Evolutionary conservation across 305 asterid species (phyloP).

Genomic region (Solanum hybrid): DNA sequence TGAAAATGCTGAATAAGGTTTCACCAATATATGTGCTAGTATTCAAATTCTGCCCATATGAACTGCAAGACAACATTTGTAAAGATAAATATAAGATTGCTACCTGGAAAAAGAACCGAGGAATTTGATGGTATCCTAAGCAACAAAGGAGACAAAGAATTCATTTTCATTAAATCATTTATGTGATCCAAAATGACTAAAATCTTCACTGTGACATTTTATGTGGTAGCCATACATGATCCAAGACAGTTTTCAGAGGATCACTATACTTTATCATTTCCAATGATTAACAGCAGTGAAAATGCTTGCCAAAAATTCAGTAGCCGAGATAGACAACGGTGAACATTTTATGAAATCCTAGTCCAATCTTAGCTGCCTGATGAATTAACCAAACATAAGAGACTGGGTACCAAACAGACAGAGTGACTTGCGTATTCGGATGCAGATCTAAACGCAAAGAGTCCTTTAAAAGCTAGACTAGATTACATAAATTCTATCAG

Average conservation of each 20-base stretch:
- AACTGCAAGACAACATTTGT: constrained; percentile 43
- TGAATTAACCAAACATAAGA: neutral
- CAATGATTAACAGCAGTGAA: neutral
- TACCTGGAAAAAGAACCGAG: neutral
- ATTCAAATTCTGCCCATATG: constrained; percentile 76
- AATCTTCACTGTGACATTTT: neutral
- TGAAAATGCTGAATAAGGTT: constrained; percentile 54
- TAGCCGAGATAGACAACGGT: neutral
- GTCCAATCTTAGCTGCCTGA: neutral
- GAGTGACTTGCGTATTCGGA: neutral
- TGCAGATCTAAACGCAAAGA: neutral
- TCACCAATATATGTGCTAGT: constrained; percentile 94
- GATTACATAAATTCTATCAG: neutral
- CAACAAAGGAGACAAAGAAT: neutral
- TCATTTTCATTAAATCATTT: neutral
- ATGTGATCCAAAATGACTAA: neutral
- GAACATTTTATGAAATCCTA: neutral
- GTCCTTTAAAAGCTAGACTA: neutral
- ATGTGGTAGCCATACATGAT: neutral
- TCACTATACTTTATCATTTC: neutral
- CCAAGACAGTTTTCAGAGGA: neutral
- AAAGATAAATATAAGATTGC: neutral
- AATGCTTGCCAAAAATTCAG: neutral
- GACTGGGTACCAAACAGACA: neutral
- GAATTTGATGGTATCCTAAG: neutral